Evolutionary conservation across 1,139 yeast species (phyloP), one percentile per base, ranked within the genome.

Genomic region (Pichia sp.): DNA sequence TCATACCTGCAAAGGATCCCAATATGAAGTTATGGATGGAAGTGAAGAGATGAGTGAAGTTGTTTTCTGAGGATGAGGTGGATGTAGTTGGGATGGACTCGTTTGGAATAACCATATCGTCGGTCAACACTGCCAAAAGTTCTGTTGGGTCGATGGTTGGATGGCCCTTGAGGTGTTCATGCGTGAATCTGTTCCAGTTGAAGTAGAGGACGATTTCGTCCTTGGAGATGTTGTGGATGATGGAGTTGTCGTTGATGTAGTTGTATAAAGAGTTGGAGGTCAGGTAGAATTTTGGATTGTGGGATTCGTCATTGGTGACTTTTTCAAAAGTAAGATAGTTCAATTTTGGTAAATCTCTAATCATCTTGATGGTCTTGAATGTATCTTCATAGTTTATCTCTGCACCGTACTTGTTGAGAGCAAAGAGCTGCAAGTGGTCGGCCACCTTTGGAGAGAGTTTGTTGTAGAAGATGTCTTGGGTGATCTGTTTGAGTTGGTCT

Each of bases 1-100:
- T 83, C 62, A 97, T 95, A 52, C 99, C 99, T 32, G 99, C 98
- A 46, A 91, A 76, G 4, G 97, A 90, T 27, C 99, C 99, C 53
- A 93, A 73, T 42, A 87, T 72, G 67, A 93, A 93, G 52, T 95
- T 90, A 69, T 91, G 89, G 46, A 84, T 76, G 4, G 96, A 88
- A 33, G 78, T 79, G 50, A 67, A 73, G 42, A 73, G 67, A 48
- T 66, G 68, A 37, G 54, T 57, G 7, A 58, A 55, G 3, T 54
- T 41, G 20, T 57, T 58, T 6, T 58, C 70, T 22, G 81, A 77
- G 35, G 31, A 30, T 3, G 44, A 39, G 10, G 27, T 7, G 7
- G 27, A 24, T 24, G 27, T 8, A 24, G 27, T 8, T 24, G 27
- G 27, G 27, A 28, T 10, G 10, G 5, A 28, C 57, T 76, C 77